Conservation (phyloP, 2,329 filamentous ascomycete genomes). For the Sporothrix pallida region DNA sequence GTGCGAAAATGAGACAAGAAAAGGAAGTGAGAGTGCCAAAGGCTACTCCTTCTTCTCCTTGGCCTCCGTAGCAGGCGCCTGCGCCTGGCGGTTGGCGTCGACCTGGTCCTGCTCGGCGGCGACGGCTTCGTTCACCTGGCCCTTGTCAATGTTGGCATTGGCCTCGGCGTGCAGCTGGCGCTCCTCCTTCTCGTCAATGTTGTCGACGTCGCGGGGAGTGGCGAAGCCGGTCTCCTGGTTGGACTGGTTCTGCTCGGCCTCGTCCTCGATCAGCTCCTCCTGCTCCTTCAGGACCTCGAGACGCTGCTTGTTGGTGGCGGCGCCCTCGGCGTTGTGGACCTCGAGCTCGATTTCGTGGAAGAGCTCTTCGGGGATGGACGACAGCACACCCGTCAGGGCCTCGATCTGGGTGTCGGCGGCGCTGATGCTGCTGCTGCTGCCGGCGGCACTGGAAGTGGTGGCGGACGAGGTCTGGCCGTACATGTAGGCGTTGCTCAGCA, state of each 20-base stretch:
- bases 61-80: slow-evolving; percentile 53
- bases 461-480: slow-evolving; percentile 69
- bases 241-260: slow-evolving; percentile 88
- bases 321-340: slow-evolving; percentile 94
- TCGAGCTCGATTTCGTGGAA: slow-evolving; percentile 99
- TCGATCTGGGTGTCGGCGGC: slow-evolving; percentile 91
- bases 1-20: slow-evolving; percentile 1
- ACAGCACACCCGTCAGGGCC: slow-evolving; percentile 87
- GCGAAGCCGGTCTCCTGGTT: slow-evolving; percentile 76
- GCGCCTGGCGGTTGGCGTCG: slow-evolving; percentile 50
- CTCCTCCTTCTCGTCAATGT: slow-evolving; percentile 95
- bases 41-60: slow-evolving; percentile 45
- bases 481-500: slow-evolving; percentile 97
- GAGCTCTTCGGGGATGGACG: slow-evolving; percentile 93
- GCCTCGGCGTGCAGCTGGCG: slow-evolving; percentile 60
- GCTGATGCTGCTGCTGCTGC: slow-evolving; percentile 59
- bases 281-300: slow-evolving; percentile 98
- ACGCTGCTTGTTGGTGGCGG: slow-evolving; percentile 97
- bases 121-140: slow-evolving; percentile 59
- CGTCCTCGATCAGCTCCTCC: slow-evolving; percentile 95
- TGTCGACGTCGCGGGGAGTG: slow-evolving; percentile 81
- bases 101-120: slow-evolving; percentile 60
- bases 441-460: not conserved
- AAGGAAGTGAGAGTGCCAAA: not conserved
- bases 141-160: slow-evolving; percentile 51